These are phyloP conservation scores for Moricandia arvensis DNA, from an alignment of 345 rosid genomes.

Conservation along the genomic window DNA sequence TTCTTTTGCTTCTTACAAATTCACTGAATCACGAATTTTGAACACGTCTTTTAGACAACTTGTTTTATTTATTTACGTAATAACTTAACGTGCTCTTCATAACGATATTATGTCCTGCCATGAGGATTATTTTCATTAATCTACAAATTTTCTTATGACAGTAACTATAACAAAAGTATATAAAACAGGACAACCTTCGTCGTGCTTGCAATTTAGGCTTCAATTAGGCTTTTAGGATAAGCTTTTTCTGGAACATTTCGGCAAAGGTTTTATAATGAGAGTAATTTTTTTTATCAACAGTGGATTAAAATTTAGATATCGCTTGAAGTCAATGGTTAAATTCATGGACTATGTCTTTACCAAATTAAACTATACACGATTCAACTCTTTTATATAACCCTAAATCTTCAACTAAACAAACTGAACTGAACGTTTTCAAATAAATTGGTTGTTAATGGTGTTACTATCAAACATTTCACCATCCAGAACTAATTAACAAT, in stretches of 20 bases:
- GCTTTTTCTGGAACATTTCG: background rate
- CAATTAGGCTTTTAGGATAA: background rate
- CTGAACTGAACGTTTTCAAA: background rate
- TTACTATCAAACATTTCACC: background rate
- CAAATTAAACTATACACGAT: background rate
- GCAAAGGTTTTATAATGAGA: background rate
- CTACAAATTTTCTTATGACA: background rate
- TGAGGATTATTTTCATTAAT: conserved; percentile 1
- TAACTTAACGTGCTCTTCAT: conserved; percentile 24
- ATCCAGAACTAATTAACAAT: background rate
- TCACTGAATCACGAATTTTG: background rate
- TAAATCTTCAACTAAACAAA: background rate
- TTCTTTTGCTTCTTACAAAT: background rate
- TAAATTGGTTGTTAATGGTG: background rate
- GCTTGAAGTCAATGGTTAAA: background rate
- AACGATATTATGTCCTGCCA: background rate
- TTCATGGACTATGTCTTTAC: background rate
- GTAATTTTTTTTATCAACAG: background rate
- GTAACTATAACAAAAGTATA: background rate
- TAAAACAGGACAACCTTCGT: background rate
- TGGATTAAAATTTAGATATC: background rate
- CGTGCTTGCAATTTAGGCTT: conserved; percentile 25
- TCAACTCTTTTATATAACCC: background rate
- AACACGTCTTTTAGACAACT: conserved; percentile 1
- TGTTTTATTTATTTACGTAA: background rate